Base-by-base conservation (phyloP, 2,329 filamentous ascomycete genomes). In the Alternaria alternata region DNA sequence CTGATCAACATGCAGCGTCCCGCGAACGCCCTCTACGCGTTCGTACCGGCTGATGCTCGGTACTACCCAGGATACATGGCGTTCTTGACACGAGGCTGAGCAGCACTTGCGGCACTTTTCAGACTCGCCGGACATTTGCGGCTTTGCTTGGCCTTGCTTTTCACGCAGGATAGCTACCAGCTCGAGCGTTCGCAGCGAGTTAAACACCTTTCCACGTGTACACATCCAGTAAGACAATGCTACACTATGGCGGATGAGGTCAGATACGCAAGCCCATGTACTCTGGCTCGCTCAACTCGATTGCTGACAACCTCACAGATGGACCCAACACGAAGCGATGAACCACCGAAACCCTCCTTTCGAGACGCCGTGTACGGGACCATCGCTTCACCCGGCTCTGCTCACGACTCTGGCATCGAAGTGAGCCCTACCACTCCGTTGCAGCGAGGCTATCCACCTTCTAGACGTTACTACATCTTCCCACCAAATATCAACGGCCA, bases 401-500 rank as follows among this genome's bases (percentile, higher is more conserved):
- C 41, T 51, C 62, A 47, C 18, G 61, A 67, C 44, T 70, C 67
- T 9, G 60, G 46, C 26, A 34, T 66, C 55, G 39, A 59, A 24
- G 47, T 68, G 47, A 63, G 55, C 48, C 64, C 61, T 6, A 54
- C 59, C 39, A 46, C 54, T 22, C 24, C 42, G 7, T 57, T 47
- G 3, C 65, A 59, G 8, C 60, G 51, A 18, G 59, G 47, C 47
- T 66, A 65, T 47, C 54, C 62, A 22, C 56, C 57, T 16, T 60
- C 62, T 7, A 44, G 67, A n/a, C 66, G 64, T 11, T 63, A 65
- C 53, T 64, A 67, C 61, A 72, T 72, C 57, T 64, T 67, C 12
- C 69, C 69, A 8, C 67, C 69, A 12, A 67, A 59, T 30, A 70
- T 72, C 47, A 67, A 51, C 11, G 67, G 69, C 2, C 67, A 72